Base-by-base conservation (phyloP, 2,329 filamentous ascomycete genomes). In the Alternaria sp. region DNA sequence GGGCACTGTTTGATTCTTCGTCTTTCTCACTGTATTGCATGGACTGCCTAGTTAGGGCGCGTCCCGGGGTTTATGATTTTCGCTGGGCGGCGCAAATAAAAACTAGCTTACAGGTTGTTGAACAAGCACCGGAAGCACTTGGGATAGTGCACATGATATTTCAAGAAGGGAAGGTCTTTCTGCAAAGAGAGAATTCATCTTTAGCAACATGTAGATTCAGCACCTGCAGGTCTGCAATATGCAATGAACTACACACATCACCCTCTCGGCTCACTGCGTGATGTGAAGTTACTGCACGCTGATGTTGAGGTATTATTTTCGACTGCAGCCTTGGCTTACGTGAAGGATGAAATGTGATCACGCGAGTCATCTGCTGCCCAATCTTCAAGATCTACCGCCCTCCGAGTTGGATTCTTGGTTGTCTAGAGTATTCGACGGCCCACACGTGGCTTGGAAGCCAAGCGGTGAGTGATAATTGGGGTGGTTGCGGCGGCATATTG, bases 21-120 rank as follows among this genome's bases (percentile, higher is more conserved):
- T 53, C 27, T 40, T 54, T 63, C 41, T 59, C 59, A n/a, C 43
- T 66, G 60, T 63, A 60, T 68, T 66, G 65, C 70, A 72, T 71
- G 63, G 58, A 64, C 59, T 54, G 56, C 58, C 57, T 14, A n/a
- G 20, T 43, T 12, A 41, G 43, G 45, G 62, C 56, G 57, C 53
- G 55, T 59, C 65, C 55, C 41, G 66, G 67, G 66, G 62, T 65
- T 67, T 58, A 45, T 66, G 28, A 41, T 43, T 52, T 64, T 63
- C 50, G 55, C 58, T 63, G 46, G 68, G 59, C 36, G 69, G 65
- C 67, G 65, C 68, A 70, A 38, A 48, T 54, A 65, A 65, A 66
- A 65, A 32, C 54, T 58, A 52, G 55, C 48, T 59, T 59, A 59
- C n/a, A 44, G 20, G 36, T 49, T 64, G 60, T 65, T 64, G 62